Evolutionary conservation across 2,329 filamentous ascomycete genomes (phyloP).

Genomic region (Ascocoryne sarcoides): DNA sequence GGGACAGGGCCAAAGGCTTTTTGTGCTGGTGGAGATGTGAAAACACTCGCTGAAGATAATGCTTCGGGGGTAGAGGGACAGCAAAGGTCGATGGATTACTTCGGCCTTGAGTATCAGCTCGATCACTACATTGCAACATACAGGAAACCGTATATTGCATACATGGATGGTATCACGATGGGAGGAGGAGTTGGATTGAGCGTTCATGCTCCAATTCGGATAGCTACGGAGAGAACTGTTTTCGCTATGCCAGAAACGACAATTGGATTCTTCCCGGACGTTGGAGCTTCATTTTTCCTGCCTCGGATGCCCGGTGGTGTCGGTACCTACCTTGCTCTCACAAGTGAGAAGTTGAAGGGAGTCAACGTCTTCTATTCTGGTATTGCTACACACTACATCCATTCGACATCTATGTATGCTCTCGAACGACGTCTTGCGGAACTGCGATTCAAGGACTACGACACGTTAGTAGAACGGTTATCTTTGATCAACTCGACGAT

Average conservation of each 20-base stretch:
- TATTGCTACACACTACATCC: constrained; percentile 90
- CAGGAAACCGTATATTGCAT: constrained; percentile 81
- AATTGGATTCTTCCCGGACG: constrained; percentile 98
- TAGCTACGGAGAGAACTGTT: constrained; percentile 89
- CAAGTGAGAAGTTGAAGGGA: constrained; percentile 73
- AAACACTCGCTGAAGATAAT: constrained; percentile 67
- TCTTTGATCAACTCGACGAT: constrained; percentile 76
- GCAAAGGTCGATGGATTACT: constrained; percentile 72
- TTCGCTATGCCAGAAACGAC: constrained; percentile 99
- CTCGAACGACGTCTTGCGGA: constrained; percentile 83
- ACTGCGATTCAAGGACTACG: constrained; percentile 76
- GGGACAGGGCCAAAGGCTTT: constrained; percentile 78
- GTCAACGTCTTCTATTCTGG: constrained; percentile 85
- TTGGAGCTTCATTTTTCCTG: constrained; percentile 93
- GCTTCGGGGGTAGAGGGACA: constrained; percentile 58
- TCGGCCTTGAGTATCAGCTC: constrained; percentile 89
- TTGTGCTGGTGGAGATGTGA: constrained; percentile 90
- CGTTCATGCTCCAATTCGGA: constrained; percentile 89
- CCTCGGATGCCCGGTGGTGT: constrained; percentile 78
- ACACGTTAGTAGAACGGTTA: constrained; percentile 52
- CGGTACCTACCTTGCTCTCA: constrained; percentile 89
- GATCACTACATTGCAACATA: constrained; percentile 95
- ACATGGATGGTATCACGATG: constrained; percentile 99
- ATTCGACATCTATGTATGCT: constrained; percentile 75
- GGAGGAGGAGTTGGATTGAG: constrained; percentile 91